Percentiles rank a stretch among this genome's conserved stretches.
These are phyloP conservation scores for Penicillium salamii DNA, from an alignment of 495 filamentous ascomycete genomes.

Conservation along the genomic window DNA sequence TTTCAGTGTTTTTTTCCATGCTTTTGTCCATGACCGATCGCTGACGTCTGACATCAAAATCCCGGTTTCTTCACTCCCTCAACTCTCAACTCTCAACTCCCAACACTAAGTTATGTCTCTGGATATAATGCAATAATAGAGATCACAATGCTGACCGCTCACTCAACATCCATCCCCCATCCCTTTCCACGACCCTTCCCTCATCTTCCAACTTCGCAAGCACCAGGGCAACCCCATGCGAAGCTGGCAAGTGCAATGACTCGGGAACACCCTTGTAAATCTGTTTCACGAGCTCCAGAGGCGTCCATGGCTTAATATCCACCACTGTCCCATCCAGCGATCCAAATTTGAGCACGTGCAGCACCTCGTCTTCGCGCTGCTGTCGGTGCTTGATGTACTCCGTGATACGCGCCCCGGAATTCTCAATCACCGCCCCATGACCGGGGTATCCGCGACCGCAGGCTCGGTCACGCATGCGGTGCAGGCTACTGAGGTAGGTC, in stretches of 20 bases:
- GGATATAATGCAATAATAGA: no score
- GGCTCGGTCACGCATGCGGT: slow-evolving; percentile 62
- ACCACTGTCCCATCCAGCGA: slow-evolving; percentile 37
- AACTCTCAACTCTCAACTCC: no score
- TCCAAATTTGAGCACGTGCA: slow-evolving; percentile 57
- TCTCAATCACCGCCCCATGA: slow-evolving; percentile 74
- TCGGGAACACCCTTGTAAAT: slow-evolving; percentile 80
- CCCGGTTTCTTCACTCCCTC: no score
- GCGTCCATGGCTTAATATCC: slow-evolving; percentile 50
- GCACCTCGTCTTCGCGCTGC: slow-evolving; percentile 76
- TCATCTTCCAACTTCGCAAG: slow-evolving; percentile 67
- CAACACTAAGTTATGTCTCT: no score
- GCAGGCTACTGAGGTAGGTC: slow-evolving; percentile 69
- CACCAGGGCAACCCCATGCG: slow-evolving; percentile 64
- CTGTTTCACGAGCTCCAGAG: slow-evolving; percentile 78
- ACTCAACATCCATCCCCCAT: slow-evolving; percentile 33
- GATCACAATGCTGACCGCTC: no score
- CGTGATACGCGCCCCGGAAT: slow-evolving; percentile 59
- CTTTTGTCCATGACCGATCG: slow-evolving; percentile 10
- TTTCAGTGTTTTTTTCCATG: background rate
- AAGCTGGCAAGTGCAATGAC: slow-evolving; percentile 70
- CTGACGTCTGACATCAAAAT: slow-evolving; percentile 11
- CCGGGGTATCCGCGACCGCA: slow-evolving; percentile 79
- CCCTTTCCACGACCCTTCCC: slow-evolving; percentile 57
- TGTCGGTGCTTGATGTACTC: slow-evolving; percentile 84